Base-by-base conservation (phyloP, 352 stramenopile genomes). In the Phytophthora sansomeana region DNA sequence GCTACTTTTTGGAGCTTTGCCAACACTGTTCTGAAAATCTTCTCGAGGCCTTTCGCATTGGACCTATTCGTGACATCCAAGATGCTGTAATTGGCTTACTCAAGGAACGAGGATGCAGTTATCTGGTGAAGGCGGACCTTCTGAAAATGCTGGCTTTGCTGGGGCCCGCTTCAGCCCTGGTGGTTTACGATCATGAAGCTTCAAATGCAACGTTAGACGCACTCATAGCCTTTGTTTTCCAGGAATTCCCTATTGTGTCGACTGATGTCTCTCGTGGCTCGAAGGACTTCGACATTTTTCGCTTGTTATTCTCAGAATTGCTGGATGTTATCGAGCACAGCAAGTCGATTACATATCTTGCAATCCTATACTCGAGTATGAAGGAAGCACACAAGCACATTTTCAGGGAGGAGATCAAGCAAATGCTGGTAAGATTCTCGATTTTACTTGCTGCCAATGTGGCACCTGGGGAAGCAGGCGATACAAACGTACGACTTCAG, bases 171-270 rank as follows among this genome's bases (percentile, higher is more conserved):
- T 69, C 62, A n/a, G 29, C 33, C n/a, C 29, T 70, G 19, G 35
- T 41, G 16, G 19, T 29, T 3, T 24, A 53, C 29, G 47, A 69
- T 13, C 16, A 53, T 16, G 36, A 58, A 6, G 51, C 51, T 5
- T 49, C 67, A 8, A 58, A 70, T 29, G 4, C 26, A 6, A 64
- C 80, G 4, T 42, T 86, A 39, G 64, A 78, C 14, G 71, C 72
- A 19, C 43, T 93, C 1, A 44, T 77, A 16, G 41, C 28, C 13
- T 90, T 95, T 52, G 69, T 91, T 41, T 75, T 90, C 9, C 77
- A 90, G 24, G 83, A 93, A 33, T 93, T 95, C 55, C 87, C 85
- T 5, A 89, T 94, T 35, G 59, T 75, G 26, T 95, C 87, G n/a
- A 74, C 65, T 21, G 87, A 95, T 67, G 84, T 94, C 5, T 70